Evolutionary conservation across 2,329 filamentous ascomycete species (phyloP).

Genomic region (Talaromyces sp.): DNA sequence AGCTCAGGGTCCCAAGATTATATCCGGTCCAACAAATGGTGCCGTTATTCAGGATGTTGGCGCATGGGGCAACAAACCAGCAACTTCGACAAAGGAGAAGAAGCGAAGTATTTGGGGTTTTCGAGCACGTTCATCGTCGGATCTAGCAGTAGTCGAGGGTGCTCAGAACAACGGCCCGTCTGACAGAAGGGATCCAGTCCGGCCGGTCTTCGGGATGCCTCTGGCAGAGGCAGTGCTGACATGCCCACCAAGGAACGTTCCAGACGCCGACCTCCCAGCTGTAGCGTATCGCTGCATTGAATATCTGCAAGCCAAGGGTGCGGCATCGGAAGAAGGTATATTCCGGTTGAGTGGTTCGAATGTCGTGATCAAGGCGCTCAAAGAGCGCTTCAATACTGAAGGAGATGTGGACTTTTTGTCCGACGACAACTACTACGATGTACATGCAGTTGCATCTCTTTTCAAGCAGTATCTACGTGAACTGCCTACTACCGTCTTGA

Average conservation of each 20-base stretch:
- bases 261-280: constrained; percentile 73
- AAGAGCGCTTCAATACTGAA: constrained; percentile 89
- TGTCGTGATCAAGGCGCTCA: constrained; percentile 81
- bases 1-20: constrained; percentile 47
- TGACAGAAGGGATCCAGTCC: constrained; percentile 50
- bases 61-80: constrained; percentile 76
- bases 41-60: constrained; percentile 75
- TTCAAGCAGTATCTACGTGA: constrained; percentile 93
- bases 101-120: constrained; percentile 68
- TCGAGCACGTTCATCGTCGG: constrained; percentile 65
- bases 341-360: constrained; percentile 98
- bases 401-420: constrained; percentile 81
- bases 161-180: constrained; percentile 46
- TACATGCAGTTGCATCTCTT: constrained; percentile 90
- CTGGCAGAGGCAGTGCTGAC: constrained; percentile 80
- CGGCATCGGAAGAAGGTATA: constrained; percentile 83
- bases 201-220: constrained; percentile 77
- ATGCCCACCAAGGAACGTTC: constrained; percentile 61
- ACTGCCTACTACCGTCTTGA: constrained; percentile 84
- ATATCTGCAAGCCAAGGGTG: constrained; percentile 79
- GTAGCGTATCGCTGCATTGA: constrained; percentile 95
- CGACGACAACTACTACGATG: constrained; percentile 80
- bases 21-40: constrained; percentile 80
- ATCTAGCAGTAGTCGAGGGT: constrained; percentile 38
- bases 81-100: constrained; percentile 66